Percentiles rank a stretch among this genome's conserved stretches.
These are phyloP conservation scores for Cordyceps farinosa DNA, from an alignment of 2,329 filamentous ascomycete species.

Conservation along the genomic window DNA sequence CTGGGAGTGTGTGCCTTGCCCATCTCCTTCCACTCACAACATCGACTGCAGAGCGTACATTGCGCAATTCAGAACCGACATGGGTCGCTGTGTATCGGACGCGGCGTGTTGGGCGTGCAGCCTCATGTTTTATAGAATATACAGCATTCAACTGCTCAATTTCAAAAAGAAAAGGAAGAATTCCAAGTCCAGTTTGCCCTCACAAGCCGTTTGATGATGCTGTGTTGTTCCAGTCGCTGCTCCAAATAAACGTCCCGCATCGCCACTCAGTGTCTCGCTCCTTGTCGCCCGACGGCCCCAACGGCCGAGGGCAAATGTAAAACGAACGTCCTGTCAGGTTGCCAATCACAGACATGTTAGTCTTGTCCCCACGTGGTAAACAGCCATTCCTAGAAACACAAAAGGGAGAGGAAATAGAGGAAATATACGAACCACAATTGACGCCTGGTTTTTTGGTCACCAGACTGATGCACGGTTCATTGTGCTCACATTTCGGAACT, in stretches of 20 bases:
- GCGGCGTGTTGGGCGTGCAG: neutral
- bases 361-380: constrained; percentile 1
- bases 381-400: neutral
- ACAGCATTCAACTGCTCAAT: neutral
- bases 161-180: no score
- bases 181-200: neutral
- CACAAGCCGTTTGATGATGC: constrained; percentile 12
- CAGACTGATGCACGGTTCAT: constrained; percentile 78
- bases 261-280: constrained; percentile 83
- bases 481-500: constrained; percentile 79
- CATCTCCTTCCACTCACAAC: no score
- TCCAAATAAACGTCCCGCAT: constrained; percentile 79
- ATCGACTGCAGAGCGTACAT: neutral
- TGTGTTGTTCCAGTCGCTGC: constrained; percentile 51
- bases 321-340: constrained; percentile 52
- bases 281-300: constrained; percentile 81
- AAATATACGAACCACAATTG: constrained; percentile 60
- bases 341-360: constrained; percentile 1
- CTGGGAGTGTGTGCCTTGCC: neutral
- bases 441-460: constrained; percentile 85
- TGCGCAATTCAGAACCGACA: neutral
- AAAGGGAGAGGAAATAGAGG: neutral
- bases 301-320: constrained; percentile 64
- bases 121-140: neutral
- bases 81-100: neutral